Conservation (phyloP, 768 basidiomycete genomes). For the Termitomyces sp. region DNA sequence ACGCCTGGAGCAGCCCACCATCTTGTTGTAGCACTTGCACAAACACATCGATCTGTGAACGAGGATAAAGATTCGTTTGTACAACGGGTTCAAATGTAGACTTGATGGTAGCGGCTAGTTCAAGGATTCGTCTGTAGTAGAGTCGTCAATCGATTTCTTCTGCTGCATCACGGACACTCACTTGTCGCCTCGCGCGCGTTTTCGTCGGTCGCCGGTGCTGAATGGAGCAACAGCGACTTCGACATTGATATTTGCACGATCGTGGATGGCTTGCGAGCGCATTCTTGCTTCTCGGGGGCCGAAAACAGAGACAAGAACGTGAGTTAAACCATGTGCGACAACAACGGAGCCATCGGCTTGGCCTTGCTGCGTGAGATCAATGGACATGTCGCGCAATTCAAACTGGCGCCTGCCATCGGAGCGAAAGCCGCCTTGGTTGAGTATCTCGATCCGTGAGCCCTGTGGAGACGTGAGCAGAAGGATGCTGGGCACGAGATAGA, state of each 20-base stretch:
- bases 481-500: neutral
- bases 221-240: slow-evolving; percentile 86
- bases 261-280: slow-evolving; percentile 75
- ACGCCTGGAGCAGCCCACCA: slow-evolving; percentile 84
- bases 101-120: slow-evolving; percentile 82
- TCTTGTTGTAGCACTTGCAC: slow-evolving; percentile 93
- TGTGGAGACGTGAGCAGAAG: slow-evolving; percentile 13
- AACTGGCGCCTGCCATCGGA: slow-evolving; percentile 92
- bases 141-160: neutral
- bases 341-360: slow-evolving; percentile 82
- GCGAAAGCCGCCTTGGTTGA: slow-evolving; percentile 83
- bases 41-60: slow-evolving; percentile 91
- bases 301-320: slow-evolving; percentile 82
- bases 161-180: slow-evolving; percentile 32
- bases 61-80: slow-evolving; percentile 85
- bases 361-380: slow-evolving; percentile 71
- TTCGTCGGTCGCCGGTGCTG: slow-evolving; percentile 75
- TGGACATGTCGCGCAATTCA: slow-evolving; percentile 78
- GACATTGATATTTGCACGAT: slow-evolving; percentile 85
- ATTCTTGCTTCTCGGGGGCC: slow-evolving; percentile 88
- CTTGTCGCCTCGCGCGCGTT: slow-evolving; percentile 82
- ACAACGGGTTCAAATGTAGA: slow-evolving; percentile 96
- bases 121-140: slow-evolving; percentile 66
- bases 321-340: slow-evolving; percentile 86
- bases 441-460: slow-evolving; percentile 62